Base-by-base conservation (phyloP, 352 stramenopile genomes). In the Pythium grandisporangium region DNA sequence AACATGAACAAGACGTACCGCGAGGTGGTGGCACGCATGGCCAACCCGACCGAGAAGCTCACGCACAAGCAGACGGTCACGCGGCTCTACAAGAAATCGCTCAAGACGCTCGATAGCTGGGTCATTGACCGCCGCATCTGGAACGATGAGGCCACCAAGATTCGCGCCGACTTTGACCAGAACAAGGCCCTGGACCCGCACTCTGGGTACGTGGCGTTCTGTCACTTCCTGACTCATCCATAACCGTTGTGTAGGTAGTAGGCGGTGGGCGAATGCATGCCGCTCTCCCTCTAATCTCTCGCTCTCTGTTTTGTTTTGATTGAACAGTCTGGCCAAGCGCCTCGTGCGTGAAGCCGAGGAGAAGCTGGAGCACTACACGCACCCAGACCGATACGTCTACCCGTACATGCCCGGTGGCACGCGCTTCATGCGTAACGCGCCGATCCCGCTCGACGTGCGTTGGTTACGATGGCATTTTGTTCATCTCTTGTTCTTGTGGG, bases 361-460 rank as follows among this genome's bases (percentile, higher is more conserved):
- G 40, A 88, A 98, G 69, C 54, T 98, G 34, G 84, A 84, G 44
- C 64, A 95, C 47, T 95, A 95, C 67, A 96, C 82, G 51, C 96
- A 99, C 65, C 96, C 96, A 29, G 96, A 99, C 73, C 85, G 75
- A 37, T 99, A 99, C 68, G 90, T 97, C 42, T 86, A 95, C 52
- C 90, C 96, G 52, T 97, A 96, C 78, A 99, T 99, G 96, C 96
- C 96, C 7, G 96, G 96, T 34, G 96, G 96, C 43, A 93, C 88
- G 51, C 91, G 96, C 42, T 99, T 98, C 68, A 99, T 99, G 96
- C 84, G 96, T 43, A 99, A 99, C 66, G 87, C 96, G 27, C 93
- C 96, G 22, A 88, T 95, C 40, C 95, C 95, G 30, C 78, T 98
- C 23, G 81, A 97, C 53, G 85, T 97, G 53, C 48, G 54, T 60